These are phyloP conservation scores for Ambrosia artemisiifolia DNA, from an alignment of 129 eudicot species.

Conservation along the genomic window DNA sequence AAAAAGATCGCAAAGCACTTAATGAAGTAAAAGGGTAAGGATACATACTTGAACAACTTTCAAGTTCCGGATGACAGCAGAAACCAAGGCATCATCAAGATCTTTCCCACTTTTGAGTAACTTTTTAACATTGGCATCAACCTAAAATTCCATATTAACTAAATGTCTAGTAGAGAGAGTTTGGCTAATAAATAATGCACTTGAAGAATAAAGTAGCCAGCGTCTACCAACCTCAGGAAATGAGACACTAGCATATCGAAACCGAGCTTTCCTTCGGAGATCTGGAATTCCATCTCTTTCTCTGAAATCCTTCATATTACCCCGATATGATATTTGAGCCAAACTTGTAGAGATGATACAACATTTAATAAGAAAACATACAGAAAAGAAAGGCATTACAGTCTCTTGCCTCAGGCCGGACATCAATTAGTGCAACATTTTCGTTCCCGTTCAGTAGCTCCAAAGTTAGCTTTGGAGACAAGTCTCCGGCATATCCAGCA, in stretches of 20 bases:
- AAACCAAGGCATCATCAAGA: slow-evolving; percentile 69
- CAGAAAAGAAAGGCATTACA: slow-evolving; percentile 47
- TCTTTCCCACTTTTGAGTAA: slow-evolving; percentile 64
- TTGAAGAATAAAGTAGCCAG: background rate
- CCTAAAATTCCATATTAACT: slow-evolving; percentile 43
- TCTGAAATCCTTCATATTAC: slow-evolving; percentile 66
- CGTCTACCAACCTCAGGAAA: slow-evolving; percentile 72
- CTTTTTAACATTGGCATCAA: slow-evolving; percentile 55
- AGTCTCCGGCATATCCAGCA: slow-evolving; percentile 94
- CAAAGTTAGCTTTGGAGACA: slow-evolving; percentile 64
- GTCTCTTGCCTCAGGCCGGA: slow-evolving; percentile 99
- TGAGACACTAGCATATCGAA: slow-evolving; percentile 70
- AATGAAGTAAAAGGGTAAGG: background rate
- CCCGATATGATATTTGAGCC: slow-evolving; percentile 20
- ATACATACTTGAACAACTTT: slow-evolving; percentile 77
- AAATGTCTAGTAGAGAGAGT: slow-evolving; percentile 3
- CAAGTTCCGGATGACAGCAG: slow-evolving; percentile 76
- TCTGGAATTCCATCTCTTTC: slow-evolving; percentile 97
- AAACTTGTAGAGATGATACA: slow-evolving; percentile 8
- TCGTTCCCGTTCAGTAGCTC: slow-evolving; percentile 66
- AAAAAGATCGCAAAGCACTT: background rate
- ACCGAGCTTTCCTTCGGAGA: slow-evolving; percentile 85
- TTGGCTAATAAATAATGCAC: background rate
- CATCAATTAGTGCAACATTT: slow-evolving; percentile 69
- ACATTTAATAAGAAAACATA: background rate